Evolutionary conservation across 257 asterid species (phyloP).

Genomic region (Penstemon newberryi): DNA sequence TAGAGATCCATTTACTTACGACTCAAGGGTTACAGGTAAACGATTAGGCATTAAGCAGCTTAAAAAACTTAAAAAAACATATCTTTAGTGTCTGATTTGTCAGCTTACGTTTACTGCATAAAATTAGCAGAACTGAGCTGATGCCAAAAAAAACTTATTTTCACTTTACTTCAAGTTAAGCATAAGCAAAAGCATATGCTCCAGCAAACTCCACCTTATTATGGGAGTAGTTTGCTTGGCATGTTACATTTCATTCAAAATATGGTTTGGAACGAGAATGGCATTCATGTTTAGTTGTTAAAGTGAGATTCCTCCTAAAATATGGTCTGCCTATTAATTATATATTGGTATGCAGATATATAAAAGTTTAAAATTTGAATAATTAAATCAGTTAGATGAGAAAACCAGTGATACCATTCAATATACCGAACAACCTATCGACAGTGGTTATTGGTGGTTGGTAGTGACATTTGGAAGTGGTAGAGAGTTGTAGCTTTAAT

Average conservation of each 20-base stretch:
- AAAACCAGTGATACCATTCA: not conserved
- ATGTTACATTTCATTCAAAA: not conserved
- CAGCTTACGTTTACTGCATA: too few species aligned
- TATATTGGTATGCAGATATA: not conserved
- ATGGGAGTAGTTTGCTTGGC: conserved; percentile 5
- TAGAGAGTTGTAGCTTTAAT: not conserved
- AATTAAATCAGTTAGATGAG: not conserved
- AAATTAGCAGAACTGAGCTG: too few species aligned
- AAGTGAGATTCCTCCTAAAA: not conserved
- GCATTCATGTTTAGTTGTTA: not conserved
- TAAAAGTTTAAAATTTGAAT: not conserved
- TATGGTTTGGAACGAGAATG: not conserved
- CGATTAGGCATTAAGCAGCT: conserved; percentile 7
- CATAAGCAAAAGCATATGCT: too few species aligned
- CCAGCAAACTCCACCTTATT: not conserved
- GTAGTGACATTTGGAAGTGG: not conserved
- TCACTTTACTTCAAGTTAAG: too few species aligned
- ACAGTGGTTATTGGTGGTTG: not conserved
- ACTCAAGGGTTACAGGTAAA: conserved; percentile 91
- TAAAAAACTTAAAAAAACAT: too few species aligned
- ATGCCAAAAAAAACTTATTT: too few species aligned
- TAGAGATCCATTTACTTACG: conserved; percentile 83
- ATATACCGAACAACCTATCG: not conserved
- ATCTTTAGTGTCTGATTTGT: too few species aligned
- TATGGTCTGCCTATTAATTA: not conserved